Conservation (phyloP, 768 basidiomycete genomes). For the Phlegmacium glaucopus region DNA sequence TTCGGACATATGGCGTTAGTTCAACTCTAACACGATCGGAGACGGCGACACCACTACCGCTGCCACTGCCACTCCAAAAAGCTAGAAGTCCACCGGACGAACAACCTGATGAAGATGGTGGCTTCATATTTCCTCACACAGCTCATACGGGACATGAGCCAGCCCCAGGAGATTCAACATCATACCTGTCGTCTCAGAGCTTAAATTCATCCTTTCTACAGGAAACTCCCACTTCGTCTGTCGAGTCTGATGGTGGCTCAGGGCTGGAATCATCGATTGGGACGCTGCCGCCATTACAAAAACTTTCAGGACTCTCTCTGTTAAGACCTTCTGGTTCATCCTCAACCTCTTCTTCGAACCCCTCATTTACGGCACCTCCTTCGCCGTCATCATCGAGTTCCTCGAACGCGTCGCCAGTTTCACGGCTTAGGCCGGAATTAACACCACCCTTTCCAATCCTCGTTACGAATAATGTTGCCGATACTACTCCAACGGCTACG, state of each 20-base stretch:
- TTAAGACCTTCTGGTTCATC: constrained; percentile 20
- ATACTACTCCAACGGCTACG: constrained; percentile 23
- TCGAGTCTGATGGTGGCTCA: constrained; percentile 8
- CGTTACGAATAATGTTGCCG: background rate
- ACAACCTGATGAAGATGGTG: constrained; percentile 2
- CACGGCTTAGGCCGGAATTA: background rate
- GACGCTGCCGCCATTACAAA: constrained; percentile 8
- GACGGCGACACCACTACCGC: too few species aligned
- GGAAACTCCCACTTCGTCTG: constrained; percentile 11
- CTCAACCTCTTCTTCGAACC: background rate
- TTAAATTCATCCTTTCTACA: constrained; percentile 16
- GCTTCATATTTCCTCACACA: constrained; percentile 21
- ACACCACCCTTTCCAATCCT: background rate
- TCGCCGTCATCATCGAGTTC: constrained; percentile 17
- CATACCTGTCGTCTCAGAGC: constrained; percentile 10
- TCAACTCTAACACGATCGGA: too few species aligned
- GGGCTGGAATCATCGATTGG: constrained; percentile 3
- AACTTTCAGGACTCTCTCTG: constrained; percentile 38
- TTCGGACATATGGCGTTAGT: too few species aligned
- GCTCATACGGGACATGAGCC: background rate
- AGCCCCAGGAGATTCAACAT: background rate
- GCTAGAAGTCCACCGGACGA: background rate
- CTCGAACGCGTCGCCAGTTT: constrained; percentile 17
- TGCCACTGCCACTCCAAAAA: background rate
- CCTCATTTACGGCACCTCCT: background rate